A percentile compares a stretch with the other conserved stretches of the same genome.
These are phyloP conservation scores for Lodderomyces margitis DNA, from an alignment of 1,139 yeast genomes.

Conservation along the genomic window DNA sequence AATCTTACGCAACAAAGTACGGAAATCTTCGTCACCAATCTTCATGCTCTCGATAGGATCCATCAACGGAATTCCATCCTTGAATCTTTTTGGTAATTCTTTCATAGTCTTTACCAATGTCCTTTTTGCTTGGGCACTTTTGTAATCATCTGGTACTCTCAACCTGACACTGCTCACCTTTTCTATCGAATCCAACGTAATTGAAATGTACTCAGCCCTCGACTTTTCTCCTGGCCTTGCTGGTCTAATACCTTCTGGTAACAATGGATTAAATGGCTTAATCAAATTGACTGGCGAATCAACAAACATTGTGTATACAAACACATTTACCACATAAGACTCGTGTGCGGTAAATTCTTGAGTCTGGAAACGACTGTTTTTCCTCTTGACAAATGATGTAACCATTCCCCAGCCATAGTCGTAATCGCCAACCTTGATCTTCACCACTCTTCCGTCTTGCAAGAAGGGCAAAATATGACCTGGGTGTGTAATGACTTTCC, in stretches of 20 bases:
- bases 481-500: slow-evolving; percentile 89
- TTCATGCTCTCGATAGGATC: slow-evolving; percentile 94
- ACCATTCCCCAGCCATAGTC: slow-evolving; percentile 98
- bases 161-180: slow-evolving; percentile 78
- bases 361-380: slow-evolving; percentile 22
- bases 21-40: slow-evolving; percentile 77
- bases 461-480: slow-evolving; percentile 78
- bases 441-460: slow-evolving; percentile 84
- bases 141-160: slow-evolving; percentile 77
- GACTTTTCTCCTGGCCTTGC: slow-evolving; percentile 69
- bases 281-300: slow-evolving; percentile 74
- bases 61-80: slow-evolving; percentile 83
- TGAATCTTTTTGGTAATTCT: slow-evolving; percentile 79
- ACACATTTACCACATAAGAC: slow-evolving; percentile 81
- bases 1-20: slow-evolving; percentile 66
- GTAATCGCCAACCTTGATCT: slow-evolving; percentile 53
- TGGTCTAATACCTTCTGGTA: slow-evolving; percentile 90
- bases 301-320: slow-evolving; percentile 73
- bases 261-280: slow-evolving; percentile 67
- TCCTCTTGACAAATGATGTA: slow-evolving; percentile 70
- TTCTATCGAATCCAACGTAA: slow-evolving; percentile 73
- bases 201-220: slow-evolving; percentile 77
- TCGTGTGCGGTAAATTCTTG: slow-evolving; percentile 73
- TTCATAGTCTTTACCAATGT: slow-evolving; percentile 73
- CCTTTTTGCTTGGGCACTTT: slow-evolving; percentile 66